Evolutionary conservation across 306 rosid genomes (phyloP).

Genomic region (Cicer judaicum): DNA sequence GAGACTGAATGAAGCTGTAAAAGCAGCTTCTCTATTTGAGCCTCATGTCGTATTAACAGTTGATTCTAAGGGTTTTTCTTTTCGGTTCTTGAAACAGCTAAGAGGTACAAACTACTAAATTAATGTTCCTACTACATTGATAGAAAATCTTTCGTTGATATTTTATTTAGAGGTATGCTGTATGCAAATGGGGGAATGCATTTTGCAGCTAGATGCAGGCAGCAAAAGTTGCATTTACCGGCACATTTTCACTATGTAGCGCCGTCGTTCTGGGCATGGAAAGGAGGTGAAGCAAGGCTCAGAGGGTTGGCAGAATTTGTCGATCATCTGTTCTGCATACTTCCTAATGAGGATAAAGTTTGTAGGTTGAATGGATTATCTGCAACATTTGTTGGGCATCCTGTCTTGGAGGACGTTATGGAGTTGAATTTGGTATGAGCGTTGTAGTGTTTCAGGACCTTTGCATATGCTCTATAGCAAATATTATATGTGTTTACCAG

Average conservation of each 20-base stretch:
- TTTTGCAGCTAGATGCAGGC: slow-evolving; percentile 79
- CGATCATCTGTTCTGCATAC: slow-evolving; percentile 85
- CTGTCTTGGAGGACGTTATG: slow-evolving; percentile 73
- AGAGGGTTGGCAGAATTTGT: slow-evolving; percentile 75
- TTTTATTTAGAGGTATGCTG: slow-evolving; percentile 45
- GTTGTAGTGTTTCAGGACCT: not conserved
- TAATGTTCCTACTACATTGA: slow-evolving; percentile 33
- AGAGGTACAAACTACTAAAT: slow-evolving; percentile 61
- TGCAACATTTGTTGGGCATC: slow-evolving; percentile 95
- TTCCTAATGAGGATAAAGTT: slow-evolving; percentile 85
- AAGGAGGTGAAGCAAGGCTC: slow-evolving; percentile 91
- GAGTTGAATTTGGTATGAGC: slow-evolving; percentile 63
- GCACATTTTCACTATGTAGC: slow-evolving; percentile 88
- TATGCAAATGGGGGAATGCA: slow-evolving; percentile 52
- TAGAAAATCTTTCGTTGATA: slow-evolving; percentile 33
- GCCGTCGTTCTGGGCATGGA: slow-evolving; percentile 99
- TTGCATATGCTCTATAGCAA: not conserved
- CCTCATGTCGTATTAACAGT: slow-evolving; percentile 86
- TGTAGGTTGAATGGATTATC: slow-evolving; percentile 78
- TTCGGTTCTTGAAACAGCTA: slow-evolving; percentile 77
- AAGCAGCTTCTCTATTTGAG: slow-evolving; percentile 77
- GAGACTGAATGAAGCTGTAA: slow-evolving; percentile 71
- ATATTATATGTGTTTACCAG: not conserved
- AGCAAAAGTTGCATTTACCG: slow-evolving; percentile 53
- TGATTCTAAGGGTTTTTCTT: slow-evolving; percentile 90